phyloP scores from a whole-genome alignment of 805 yeast species.

The Suhomyces faveliae region DNA sequence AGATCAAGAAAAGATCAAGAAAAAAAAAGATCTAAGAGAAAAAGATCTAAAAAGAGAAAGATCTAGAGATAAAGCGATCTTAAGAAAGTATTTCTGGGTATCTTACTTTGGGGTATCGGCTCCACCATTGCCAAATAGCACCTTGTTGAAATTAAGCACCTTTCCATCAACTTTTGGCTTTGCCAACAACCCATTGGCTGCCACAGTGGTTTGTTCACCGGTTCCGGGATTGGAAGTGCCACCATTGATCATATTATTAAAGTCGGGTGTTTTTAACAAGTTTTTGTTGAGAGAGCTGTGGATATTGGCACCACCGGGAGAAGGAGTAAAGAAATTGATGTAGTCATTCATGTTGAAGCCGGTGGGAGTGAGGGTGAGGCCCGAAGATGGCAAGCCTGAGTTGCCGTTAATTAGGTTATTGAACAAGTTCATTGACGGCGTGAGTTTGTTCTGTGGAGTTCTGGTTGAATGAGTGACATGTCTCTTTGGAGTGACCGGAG shows the following conservation, averaged over 20 bases:
- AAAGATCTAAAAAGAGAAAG: too few relatives aligned
- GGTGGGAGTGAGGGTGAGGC: slow-evolving; percentile 52
- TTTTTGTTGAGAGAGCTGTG: slow-evolving; percentile 16
- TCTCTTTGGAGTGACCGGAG: slow-evolving; percentile 45
- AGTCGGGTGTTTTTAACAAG: slow-evolving; percentile 42
- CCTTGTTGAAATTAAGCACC: slow-evolving; percentile 43
- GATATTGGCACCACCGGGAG: slow-evolving; percentile 41
- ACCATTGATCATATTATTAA: slow-evolving; percentile 28
- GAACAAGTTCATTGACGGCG: slow-evolving; percentile 38
- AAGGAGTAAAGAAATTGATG: slow-evolving; percentile 75
- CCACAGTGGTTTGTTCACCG: slow-evolving; percentile 9
- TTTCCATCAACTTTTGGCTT: slow-evolving; percentile 39
- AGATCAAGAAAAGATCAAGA: too few relatives aligned
- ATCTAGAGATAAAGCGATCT: too few relatives aligned
- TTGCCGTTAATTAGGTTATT: slow-evolving; percentile 20
- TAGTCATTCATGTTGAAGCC: slow-evolving; percentile 83
- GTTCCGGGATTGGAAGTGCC: neutral
- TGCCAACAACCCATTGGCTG: slow-evolving; percentile 2
- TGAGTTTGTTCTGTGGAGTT: slow-evolving; percentile 43
- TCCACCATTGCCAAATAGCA: slow-evolving; percentile 25
- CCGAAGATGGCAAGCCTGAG: slow-evolving; percentile 40
- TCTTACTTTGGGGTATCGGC: slow-evolving; percentile 9
- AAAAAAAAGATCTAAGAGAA: too few relatives aligned
- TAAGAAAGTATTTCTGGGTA: too few relatives aligned
- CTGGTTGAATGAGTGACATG: slow-evolving; percentile 21